Base-by-base conservation (phyloP, 805 yeast species). In the Candida golubevii region DNA sequence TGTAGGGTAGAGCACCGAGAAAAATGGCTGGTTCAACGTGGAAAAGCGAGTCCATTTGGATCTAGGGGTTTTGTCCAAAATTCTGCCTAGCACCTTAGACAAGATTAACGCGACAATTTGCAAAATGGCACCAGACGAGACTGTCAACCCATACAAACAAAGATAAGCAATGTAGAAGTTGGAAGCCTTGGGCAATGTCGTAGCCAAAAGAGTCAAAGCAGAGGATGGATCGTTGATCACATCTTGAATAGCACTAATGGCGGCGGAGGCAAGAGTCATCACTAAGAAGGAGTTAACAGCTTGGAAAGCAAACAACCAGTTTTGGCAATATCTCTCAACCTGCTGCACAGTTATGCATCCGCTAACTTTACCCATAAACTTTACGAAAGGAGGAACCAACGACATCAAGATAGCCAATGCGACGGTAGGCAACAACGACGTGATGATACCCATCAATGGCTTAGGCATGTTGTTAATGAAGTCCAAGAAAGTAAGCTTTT, bases 221-320 rank as follows among this genome's bases (percentile, higher is more conserved):
- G 69, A 56, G 1, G 70, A 46, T 23, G 97, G 97, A 37, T 83
- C 67, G 4, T 71, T 53, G 18, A 85, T 74, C 55, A 90, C 82
- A 14, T 79, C 71, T n/a, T 83, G 72, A 8, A 85, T 86, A 3
- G 88, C 78, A 7, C 95, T 81, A 4, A 85, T 65, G 12, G 96
- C 80, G 39, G 97, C 79, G 13, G 97, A 88, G 8, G 96, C 75
- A 43, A 85, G 60, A 4, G 98, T 88, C 35, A 85, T 75, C 39
- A 90, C 95, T 46, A 93, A 63, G 66, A 91, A 93, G 10, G 85
- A 90, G 65, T 91, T 89, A 47, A 91, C 80, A 38, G 89, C 91
- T 70, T 87, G 89, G 78, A 91, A 91, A 1, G 86, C 96, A 67
- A 76, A 91, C 66, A 70, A 93, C 82, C 96, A 89, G 32, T 81